phyloP scores from a whole-genome alignment of 352 stramenopile species.

The Elongisporangium senticosum region DNA sequence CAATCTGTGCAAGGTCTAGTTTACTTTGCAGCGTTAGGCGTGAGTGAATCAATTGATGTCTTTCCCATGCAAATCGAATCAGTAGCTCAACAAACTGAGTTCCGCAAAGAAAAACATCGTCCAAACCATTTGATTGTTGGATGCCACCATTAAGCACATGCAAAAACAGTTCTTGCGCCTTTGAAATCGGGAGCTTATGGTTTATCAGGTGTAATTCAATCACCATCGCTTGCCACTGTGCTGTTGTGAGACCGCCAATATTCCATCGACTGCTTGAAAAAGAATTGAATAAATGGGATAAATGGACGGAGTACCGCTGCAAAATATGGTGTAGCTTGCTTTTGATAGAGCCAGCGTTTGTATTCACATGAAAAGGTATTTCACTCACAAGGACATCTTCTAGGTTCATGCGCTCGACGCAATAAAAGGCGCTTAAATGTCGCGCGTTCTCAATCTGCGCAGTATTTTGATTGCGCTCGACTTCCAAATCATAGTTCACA shows the following conservation, averaged over 20 bases:
- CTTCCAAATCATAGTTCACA: constrained; percentile 8
- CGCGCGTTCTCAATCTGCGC: no score
- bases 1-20: constrained; percentile 21
- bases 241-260: constrained; percentile 14
- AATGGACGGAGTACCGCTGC: constrained; percentile 28
- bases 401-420: constrained; percentile 13
- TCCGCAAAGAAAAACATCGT: background rate
- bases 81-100: constrained; percentile 13
- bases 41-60: background rate
- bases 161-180: constrained; percentile 18
- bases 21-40: background rate
- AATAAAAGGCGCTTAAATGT: constrained; percentile 20
- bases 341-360: background rate
- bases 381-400: constrained; percentile 2
- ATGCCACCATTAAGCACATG: constrained; percentile 5
- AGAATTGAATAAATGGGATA: constrained; percentile 38
- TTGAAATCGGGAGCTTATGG: constrained; percentile 17
- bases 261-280: constrained; percentile 27
- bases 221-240: constrained; percentile 25
- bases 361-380: background rate
- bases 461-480: background rate
- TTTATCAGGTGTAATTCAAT: constrained; percentile 25
- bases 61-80: constrained; percentile 3
- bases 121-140: constrained; percentile 1
- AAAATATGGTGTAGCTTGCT: constrained; percentile 32